A percentile compares a stretch with the other conserved stretches of the same genome.
These are phyloP conservation scores for Claviceps sp. DNA, from an alignment of 2,329 filamentous ascomycete species.

Conservation along the genomic window DNA sequence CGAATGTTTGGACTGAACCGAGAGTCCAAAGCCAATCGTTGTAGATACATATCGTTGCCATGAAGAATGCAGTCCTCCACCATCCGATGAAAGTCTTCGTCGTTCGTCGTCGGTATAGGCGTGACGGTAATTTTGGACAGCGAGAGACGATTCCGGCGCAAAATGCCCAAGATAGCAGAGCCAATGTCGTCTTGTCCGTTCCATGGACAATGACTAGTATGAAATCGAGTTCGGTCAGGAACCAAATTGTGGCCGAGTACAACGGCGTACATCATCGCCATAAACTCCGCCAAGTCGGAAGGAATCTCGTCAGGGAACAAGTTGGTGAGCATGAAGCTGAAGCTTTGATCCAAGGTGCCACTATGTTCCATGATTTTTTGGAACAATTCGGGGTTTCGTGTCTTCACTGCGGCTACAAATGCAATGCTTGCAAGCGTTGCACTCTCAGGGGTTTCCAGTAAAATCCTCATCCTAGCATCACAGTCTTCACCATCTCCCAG, in stretches of 20 bases:
- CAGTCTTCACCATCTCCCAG: neutral
- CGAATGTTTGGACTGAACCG: slow-evolving; percentile 18
- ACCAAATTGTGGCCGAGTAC: slow-evolving; percentile 1
- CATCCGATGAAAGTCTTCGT: slow-evolving; percentile 8
- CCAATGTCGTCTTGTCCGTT: neutral
- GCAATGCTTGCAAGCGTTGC: neutral
- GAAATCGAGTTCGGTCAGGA: neutral
- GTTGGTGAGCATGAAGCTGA: neutral
- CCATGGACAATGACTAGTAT: neutral
- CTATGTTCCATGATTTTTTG: neutral
- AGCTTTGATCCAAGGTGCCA: neutral
- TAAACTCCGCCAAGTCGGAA: neutral
- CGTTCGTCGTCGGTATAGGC: slow-evolving; percentile 7
- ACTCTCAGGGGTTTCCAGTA: neutral
- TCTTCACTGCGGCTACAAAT: slow-evolving; percentile 3
- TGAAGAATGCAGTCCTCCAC: slow-evolving; percentile 8
- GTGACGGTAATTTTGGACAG: slow-evolving; percentile 2
- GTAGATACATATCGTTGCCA: slow-evolving; percentile 14
- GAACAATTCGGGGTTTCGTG: slow-evolving; percentile 1
- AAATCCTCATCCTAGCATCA: slow-evolving; percentile 4
- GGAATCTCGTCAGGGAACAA: neutral
- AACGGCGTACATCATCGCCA: neutral
- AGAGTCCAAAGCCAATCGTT: slow-evolving; percentile 16
- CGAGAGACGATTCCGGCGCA: slow-evolving; percentile 7
- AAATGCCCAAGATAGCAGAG: neutral